Evolutionary conservation across 805 yeast genomes (phyloP), one percentile per base, ranked within the genome.

Genomic region (Blastobotrys americana): DNA sequence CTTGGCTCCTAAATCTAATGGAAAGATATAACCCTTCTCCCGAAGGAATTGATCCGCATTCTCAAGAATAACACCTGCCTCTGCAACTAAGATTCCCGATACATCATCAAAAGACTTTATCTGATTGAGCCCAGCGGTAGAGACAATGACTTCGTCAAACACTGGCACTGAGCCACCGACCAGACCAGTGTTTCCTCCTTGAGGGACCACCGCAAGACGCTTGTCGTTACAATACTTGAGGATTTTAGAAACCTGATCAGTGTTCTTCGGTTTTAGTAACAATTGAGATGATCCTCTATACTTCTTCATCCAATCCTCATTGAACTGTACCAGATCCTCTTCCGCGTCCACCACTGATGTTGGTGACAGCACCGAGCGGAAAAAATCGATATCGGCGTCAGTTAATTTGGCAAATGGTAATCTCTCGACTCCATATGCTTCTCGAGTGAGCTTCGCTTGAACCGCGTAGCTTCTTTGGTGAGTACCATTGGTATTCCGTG

Each of bases 131-230:
- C 73, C 75, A 28, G 83, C 66, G 40, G 88, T 67, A 2, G 87
- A 82, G 19, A 89, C 54, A 19, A 89, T 75, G 41, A 89, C 77
- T 66, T 89, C 97, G 64, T 89, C 97, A 64, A 87, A 89, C 0
- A 89, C 81, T 0, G 97, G 96, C 16, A 81, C 77, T 3, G 95
- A 83, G 3, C 97, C 97, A 52, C 97, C 97, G 35, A 89, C 97
- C 38, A 89, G 73, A 21, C 96, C 96, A 1, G 97, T 90, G 66
- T 90, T 89, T 55, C 97, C 97, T 60, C 97, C 96, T 67, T 90
- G 97, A 13, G 97, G 97, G 6, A 87, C 95, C 39, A 89, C 78
- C 0, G 97, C 96, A 22, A 89, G 65, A 48, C 73, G 76, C 40
- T 78, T 65, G 23, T 80, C 84, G 58, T 84, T 83, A 69, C 96